Conservation (phyloP, 164 flowering plant genomes). For the Stephania yunnanensis region DNA sequence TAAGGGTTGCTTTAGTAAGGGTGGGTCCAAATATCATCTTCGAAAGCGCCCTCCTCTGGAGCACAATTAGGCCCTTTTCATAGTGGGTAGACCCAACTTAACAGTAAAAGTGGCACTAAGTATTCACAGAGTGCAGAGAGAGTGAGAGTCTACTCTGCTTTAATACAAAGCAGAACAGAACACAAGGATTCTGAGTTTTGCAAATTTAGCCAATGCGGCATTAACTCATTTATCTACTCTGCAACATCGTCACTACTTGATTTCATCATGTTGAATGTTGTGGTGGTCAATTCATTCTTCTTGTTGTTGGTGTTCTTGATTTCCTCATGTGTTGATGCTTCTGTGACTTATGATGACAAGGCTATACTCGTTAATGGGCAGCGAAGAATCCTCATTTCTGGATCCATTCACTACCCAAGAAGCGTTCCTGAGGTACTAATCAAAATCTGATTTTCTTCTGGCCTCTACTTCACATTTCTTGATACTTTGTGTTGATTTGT, state of each 20-base stretch:
- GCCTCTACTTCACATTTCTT: not conserved
- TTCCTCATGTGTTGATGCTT: slow-evolving; percentile 33
- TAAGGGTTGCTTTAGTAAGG: too few relatives aligned
- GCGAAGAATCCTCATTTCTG: slow-evolving; percentile 71
- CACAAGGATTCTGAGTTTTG: not conserved
- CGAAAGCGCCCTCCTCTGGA: too few relatives aligned
- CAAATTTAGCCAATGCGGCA: not conserved
- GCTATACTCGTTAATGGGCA: slow-evolving; percentile 64
- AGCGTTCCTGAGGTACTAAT: slow-evolving; percentile 82
- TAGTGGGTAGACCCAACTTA: not conserved
- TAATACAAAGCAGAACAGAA: not conserved
- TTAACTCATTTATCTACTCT: not conserved
- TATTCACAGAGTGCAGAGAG: not conserved
- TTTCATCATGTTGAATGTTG: slow-evolving; percentile 9
- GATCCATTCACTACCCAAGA: slow-evolving; percentile 91
- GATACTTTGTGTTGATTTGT: not conserved
- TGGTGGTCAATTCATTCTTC: slow-evolving; percentile 10
- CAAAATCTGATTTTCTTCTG: slow-evolving; percentile 11
- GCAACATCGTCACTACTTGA: not conserved
- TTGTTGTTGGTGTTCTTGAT: slow-evolving; percentile 24
- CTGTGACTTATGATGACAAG: slow-evolving; percentile 67
- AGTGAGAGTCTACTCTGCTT: not conserved
- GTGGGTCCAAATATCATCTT: too few relatives aligned
- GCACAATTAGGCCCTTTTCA: too few relatives aligned
- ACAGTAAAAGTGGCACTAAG: not conserved